phyloP scores from a whole-genome alignment of 805 yeast species.

The Metschnikowia koreensis region DNA sequence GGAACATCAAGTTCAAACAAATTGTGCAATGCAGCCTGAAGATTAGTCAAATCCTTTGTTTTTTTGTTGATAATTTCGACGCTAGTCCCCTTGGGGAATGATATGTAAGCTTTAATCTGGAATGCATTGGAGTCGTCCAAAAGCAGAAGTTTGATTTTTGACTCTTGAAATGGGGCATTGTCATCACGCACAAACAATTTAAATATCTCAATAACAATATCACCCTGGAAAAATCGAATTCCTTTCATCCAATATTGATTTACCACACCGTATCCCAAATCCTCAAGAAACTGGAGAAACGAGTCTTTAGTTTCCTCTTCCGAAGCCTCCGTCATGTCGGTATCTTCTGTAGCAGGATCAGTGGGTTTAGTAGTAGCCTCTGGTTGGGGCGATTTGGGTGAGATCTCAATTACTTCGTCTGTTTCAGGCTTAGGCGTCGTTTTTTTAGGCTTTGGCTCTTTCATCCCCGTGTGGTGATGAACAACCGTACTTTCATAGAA shows the following conservation, averaged over 20 bases:
- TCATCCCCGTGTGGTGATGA: slow-evolving; percentile 42
- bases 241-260: slow-evolving; percentile 64
- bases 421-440: neutral
- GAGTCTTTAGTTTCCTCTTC: slow-evolving; percentile 28
- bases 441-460: neutral
- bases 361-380: neutral
- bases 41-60: slow-evolving; percentile 54
- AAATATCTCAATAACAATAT: slow-evolving; percentile 58
- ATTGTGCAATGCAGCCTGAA: slow-evolving; percentile 67
- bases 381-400: neutral
- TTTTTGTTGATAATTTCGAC: slow-evolving; percentile 68
- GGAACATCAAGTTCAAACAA: slow-evolving; percentile 70
- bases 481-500: slow-evolving; percentile 59
- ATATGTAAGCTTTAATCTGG: slow-evolving; percentile 64
- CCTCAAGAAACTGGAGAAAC: slow-evolving; percentile 47
- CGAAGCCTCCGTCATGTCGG: neutral
- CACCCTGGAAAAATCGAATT: slow-evolving; percentile 57
- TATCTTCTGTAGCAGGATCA: neutral
- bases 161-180: slow-evolving; percentile 21
- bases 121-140: slow-evolving; percentile 56
- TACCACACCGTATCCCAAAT: slow-evolving; percentile 68
- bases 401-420: neutral
- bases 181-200: slow-evolving; percentile 42
- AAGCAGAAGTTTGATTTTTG: slow-evolving; percentile 32
- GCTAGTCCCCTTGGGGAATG: slow-evolving; percentile 71